A percentile compares a stretch with the other conserved stretches of the same genome.
Evolutionary conservation across 2,329 filamentous ascomycete genomes (phyloP).

Genomic region (Trichoderma atroviride): DNA sequence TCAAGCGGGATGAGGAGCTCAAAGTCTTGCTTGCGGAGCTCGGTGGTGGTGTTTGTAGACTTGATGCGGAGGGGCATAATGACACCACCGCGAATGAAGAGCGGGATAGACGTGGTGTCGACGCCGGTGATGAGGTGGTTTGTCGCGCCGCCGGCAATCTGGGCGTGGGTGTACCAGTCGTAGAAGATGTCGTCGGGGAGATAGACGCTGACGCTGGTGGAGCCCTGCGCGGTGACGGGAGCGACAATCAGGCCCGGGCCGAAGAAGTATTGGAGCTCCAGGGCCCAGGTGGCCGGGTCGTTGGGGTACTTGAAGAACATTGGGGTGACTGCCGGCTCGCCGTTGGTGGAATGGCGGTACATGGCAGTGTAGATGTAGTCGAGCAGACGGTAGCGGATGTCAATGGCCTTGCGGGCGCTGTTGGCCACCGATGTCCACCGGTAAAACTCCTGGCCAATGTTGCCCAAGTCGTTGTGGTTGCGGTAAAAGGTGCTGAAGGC

Average conservation of each 20-base stretch:
- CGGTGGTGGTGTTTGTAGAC: slow-evolving; percentile 64
- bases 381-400: slow-evolving; percentile 74
- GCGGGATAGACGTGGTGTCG: slow-evolving; percentile 57
- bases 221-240: slow-evolving; percentile 50
- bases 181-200: slow-evolving; percentile 55
- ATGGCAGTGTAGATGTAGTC: slow-evolving; percentile 80
- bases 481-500: slow-evolving; percentile 73
- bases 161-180: slow-evolving; percentile 53
- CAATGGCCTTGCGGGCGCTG: slow-evolving; percentile 69
- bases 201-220: slow-evolving; percentile 50
- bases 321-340: slow-evolving; percentile 68
- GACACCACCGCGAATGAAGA: slow-evolving; percentile 66
- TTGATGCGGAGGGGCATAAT: slow-evolving; percentile 64
- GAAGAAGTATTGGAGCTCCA: slow-evolving; percentile 56
- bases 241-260: slow-evolving; percentile 52
- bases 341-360: slow-evolving; percentile 59
- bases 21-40: slow-evolving; percentile 67
- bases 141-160: slow-evolving; percentile 46
- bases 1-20: slow-evolving; percentile 70
- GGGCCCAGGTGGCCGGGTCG: slow-evolving; percentile 48
- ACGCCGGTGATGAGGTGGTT: slow-evolving; percentile 43
- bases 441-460: slow-evolving; percentile 67
- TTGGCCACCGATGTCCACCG: slow-evolving; percentile 64
- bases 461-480: slow-evolving; percentile 61
- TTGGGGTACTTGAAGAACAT: slow-evolving; percentile 71